Base-by-base conservation (phyloP, 345 rosid genomes). In the Eucalyptus curtisii region DNA sequence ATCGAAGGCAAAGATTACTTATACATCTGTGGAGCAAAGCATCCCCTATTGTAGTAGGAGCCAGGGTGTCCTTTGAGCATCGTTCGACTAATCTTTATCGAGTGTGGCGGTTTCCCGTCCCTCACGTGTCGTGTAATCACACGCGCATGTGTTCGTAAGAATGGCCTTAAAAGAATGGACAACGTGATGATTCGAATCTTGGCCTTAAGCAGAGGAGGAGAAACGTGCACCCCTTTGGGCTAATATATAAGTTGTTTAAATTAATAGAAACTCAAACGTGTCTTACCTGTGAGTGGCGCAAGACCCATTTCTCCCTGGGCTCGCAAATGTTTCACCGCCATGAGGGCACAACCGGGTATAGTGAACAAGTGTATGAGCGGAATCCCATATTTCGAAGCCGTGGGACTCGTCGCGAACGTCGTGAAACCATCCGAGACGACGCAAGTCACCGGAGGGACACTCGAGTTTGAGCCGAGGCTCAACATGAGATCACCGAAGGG, bases 241-340 rank as follows among this genome's bases (percentile, higher is more conserved):
- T 25, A 57, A 52, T 52, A 11, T 11, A 25, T 4, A 59, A 10
- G 31, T 59, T 59, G 66, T 59, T 59, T 20, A 20, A 24, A 59
- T 59, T 59, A 25, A 59, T 59, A 10, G 30, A 24, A 57, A 57
- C n/a, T 57, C 64, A 57, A 57, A 57, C 64, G 30, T 24, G n/a
- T 24, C 30, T 71, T 76, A 91, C 92, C 92, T 87, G 80, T 89
- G 33, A 88, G 88, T 55, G 92, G 89, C 3, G n/a, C 25, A n/a
- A 87, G 55, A 31, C 92, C 90, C 57, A 22, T 89, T 40, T 89
- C 55, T 11, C 85, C 31, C 17, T 86, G 82, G 42, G 30, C 42
- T 16, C 50, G 88, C 42, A 24, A 59, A 4, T 89, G 88, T 6
- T 48, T 71, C 27, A 48, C n/a, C 15, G 33, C 81, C 86, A 53